phyloP scores from a whole-genome alignment of 2,329 filamentous ascomycete species.

The Emmonsia crescens region DNA sequence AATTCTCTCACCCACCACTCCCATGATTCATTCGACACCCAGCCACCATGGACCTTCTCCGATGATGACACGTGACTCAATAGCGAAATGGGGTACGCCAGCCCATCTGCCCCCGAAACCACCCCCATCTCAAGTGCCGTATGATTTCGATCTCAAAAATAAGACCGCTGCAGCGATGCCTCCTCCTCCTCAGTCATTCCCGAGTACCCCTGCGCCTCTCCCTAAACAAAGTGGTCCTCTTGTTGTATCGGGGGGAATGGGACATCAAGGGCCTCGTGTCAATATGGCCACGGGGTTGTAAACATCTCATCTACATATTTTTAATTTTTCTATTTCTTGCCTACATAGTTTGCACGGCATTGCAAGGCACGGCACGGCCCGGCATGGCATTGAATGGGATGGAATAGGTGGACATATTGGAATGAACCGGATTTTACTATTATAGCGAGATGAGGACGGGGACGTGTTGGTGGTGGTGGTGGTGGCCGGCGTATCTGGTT shows the following conservation, averaged over 20 bases:
- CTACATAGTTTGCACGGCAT: neutral
- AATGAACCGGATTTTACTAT: neutral
- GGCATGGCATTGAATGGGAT: neutral
- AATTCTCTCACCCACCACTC: conserved; percentile 14
- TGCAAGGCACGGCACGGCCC: neutral
- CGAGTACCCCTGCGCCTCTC: conserved; percentile 15
- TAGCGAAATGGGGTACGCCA: conserved; percentile 42
- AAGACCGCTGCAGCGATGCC: conserved; percentile 14
- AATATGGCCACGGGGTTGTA: conserved; percentile 1
- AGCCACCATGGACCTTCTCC: conserved; percentile 18
- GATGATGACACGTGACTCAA: conserved; percentile 22
- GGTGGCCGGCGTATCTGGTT: conserved; percentile 11
- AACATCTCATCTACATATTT: neutral
- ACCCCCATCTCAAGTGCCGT: conserved; percentile 36
- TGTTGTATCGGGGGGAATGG: conserved; percentile 11
- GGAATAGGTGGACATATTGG: neutral
- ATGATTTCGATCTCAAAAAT: conserved; percentile 31
- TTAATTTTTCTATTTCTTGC: neutral
- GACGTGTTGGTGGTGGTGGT: neutral
- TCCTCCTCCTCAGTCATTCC: conserved; percentile 15
- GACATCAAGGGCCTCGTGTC: neutral
- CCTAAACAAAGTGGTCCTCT: conserved; percentile 20
- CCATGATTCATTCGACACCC: conserved; percentile 10
- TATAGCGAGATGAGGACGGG: neutral
- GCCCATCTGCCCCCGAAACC: conserved; percentile 41